Evolutionary conservation across 768 basidiomycete species (phyloP).

Genomic region (Boletellus ananas): DNA sequence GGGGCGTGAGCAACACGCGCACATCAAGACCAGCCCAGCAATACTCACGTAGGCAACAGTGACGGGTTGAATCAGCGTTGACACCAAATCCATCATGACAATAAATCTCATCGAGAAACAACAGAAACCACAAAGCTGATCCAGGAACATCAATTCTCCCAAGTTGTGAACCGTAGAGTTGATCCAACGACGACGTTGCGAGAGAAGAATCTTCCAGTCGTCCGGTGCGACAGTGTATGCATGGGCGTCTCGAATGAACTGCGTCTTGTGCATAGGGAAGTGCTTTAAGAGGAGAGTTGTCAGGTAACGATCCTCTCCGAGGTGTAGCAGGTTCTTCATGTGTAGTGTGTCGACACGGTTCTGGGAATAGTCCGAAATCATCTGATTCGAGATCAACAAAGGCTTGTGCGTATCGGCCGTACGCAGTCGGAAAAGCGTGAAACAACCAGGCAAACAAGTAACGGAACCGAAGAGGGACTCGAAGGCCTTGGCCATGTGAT

Average conservation of each 20-base stretch:
- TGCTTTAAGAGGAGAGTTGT: conserved; percentile 95
- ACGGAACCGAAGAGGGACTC: conserved; percentile 96
- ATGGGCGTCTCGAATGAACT: conserved; percentile 91
- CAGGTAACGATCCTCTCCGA: conserved; percentile 98
- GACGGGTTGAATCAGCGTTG: conserved; percentile 80
- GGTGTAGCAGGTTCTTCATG: conserved; percentile 96
- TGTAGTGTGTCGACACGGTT: conserved; percentile 96
- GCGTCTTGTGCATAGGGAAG: conserved; percentile 92
- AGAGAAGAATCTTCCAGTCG: conserved; percentile 89
- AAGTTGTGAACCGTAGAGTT: conserved; percentile 99
- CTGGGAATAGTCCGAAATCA: conserved; percentile 91
- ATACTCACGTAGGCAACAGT: conserved; percentile 82
- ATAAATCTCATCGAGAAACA: conserved; percentile 99
- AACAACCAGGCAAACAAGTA: conserved; percentile 98
- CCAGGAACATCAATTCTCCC: conserved; percentile 87
- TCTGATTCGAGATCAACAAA: conserved; percentile 83
- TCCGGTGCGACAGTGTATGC: conserved; percentile 95
- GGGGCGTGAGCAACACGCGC: conserved; percentile 4
- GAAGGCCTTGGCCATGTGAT: conserved; percentile 98
- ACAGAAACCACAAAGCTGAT: conserved; percentile 93
- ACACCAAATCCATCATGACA: conserved; percentile 94
- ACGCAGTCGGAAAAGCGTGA: conserved; percentile 93
- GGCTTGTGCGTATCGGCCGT: conserved; percentile 96
- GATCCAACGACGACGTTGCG: conserved; percentile 98
- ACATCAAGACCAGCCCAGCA: not conserved